Evolutionary conservation across 345 rosid genomes (phyloP).

Genomic region (Passiflora organensis): DNA sequence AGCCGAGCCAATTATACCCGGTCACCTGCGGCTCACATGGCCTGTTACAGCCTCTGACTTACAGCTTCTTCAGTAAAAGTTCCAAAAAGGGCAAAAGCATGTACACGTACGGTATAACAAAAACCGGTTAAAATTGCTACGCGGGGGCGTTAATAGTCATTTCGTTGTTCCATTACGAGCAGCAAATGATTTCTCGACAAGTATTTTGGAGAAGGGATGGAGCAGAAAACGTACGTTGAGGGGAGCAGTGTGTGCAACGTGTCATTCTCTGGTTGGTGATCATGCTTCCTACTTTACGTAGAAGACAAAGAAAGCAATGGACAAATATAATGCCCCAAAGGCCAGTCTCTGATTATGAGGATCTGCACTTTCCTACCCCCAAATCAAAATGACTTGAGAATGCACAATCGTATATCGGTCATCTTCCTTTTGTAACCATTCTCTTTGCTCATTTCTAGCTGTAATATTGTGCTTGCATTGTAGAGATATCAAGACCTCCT

Average conservation of each 20-base stretch:
- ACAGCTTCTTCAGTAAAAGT: not conserved
- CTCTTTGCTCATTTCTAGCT: too few species aligned
- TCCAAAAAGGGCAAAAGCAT: too few species aligned
- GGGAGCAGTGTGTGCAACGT: constrained; percentile 30
- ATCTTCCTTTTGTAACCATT: too few species aligned
- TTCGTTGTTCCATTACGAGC: constrained; percentile 8
- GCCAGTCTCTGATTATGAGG: constrained; percentile 22
- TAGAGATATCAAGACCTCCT: too few species aligned
- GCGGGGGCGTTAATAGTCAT: constrained; percentile 17
- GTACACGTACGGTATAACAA: too few species aligned
- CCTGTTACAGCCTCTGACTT: not conserved
- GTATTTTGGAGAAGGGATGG: constrained; percentile 36
- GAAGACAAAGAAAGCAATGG: constrained; percentile 68
- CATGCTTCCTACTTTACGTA: constrained; percentile 52
- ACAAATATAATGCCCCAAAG: constrained; percentile 13
- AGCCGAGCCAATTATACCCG: constrained; percentile 5
- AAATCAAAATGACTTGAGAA: too few species aligned
- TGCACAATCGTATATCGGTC: too few species aligned
- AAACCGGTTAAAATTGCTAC: too few species aligned
- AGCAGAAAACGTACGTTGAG: constrained; percentile 26
- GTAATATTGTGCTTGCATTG: too few species aligned
- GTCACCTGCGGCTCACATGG: constrained; percentile 15
- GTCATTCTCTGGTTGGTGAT: constrained; percentile 31
- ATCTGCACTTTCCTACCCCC: constrained; percentile 18
- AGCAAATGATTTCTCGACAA: constrained; percentile 40